Conservation (phyloP, 1,284 basidiomycete genomes). For the Leucoagaricus sp. region DNA sequence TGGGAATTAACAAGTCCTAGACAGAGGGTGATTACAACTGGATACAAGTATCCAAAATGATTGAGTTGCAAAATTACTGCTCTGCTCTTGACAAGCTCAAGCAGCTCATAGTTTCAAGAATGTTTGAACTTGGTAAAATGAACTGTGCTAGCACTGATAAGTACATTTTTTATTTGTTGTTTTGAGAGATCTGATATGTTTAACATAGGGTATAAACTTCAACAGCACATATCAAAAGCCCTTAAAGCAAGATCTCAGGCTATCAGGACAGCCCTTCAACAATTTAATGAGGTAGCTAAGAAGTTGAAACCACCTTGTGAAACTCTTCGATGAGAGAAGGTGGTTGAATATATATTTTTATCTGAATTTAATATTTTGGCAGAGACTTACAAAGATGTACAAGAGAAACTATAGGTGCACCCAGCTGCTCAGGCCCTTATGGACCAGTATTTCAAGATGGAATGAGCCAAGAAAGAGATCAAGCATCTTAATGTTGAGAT, state of each 20-base stretch:
- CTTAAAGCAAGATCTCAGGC: slow-evolving; percentile 23
- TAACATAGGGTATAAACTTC: slow-evolving; percentile 25
- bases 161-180: background rate
- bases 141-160: background rate
- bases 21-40: too few species aligned
- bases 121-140: slow-evolving; percentile 12
- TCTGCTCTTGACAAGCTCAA: background rate
- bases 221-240: slow-evolving; percentile 24
- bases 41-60: too few species aligned
- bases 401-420: slow-evolving; percentile 24
- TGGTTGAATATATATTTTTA: slow-evolving; percentile 30
- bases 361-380: slow-evolving; percentile 35
- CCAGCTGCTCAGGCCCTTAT: slow-evolving; percentile 23
- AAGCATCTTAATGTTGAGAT: slow-evolving; percentile 34
- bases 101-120: background rate
- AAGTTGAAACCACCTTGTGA: slow-evolving; percentile 16
- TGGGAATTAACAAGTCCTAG: background rate
- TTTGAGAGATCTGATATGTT: too few species aligned
- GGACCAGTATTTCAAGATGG: slow-evolving; percentile 29
- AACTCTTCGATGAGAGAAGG: slow-evolving; percentile 25
- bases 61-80: background rate
- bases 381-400: slow-evolving; percentile 28
- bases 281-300: slow-evolving; percentile 22
- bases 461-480: slow-evolving; percentile 34
- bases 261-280: slow-evolving; percentile 19